These are phyloP conservation scores for Mycena alexandri DNA, from an alignment of 768 basidiomycete genomes.

Conservation along the genomic window DNA sequence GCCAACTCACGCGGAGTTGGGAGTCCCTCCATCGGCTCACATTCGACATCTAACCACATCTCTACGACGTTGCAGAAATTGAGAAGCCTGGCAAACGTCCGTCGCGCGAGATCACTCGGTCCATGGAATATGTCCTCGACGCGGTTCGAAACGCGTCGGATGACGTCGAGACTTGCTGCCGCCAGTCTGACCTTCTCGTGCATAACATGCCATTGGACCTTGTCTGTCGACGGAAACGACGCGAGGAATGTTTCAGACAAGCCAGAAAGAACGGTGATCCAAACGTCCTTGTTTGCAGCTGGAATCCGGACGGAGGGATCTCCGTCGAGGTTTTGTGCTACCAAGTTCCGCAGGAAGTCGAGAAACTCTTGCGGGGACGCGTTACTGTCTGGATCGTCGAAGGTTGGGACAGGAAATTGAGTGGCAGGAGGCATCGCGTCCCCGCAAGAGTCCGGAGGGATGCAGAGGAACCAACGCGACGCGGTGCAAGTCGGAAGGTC, in stretches of 20 bases:
- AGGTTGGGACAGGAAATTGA: slow-evolving; percentile 47
- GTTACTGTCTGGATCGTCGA: slow-evolving; percentile 46
- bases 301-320: slow-evolving; percentile 46
- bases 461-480: too few species aligned
- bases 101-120: slow-evolving; percentile 59
- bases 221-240: slow-evolving; percentile 66
- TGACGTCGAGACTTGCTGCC: slow-evolving; percentile 66
- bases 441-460: too few species aligned
- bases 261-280: slow-evolving; percentile 64
- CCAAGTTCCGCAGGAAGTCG: slow-evolving; percentile 57
- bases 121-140: slow-evolving; percentile 65
- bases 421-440: slow-evolving; percentile 39
- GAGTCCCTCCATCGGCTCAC: slow-evolving; percentile 52
- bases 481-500: too few species aligned
- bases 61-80: slow-evolving; percentile 69
- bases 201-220: slow-evolving; percentile 64
- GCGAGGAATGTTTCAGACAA: slow-evolving; percentile 67
- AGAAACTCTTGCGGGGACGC: slow-evolving; percentile 54
- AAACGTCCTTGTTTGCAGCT: slow-evolving; percentile 55
- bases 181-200: slow-evolving; percentile 70
- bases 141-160: slow-evolving; percentile 62
- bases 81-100: slow-evolving; percentile 64
- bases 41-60: slow-evolving; percentile 66
- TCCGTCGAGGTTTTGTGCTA: slow-evolving; percentile 51
- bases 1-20: slow-evolving; percentile 64